Evolutionary conservation across 257 asterid genomes (phyloP).

Genomic region (Jaltomata sinuosa): DNA sequence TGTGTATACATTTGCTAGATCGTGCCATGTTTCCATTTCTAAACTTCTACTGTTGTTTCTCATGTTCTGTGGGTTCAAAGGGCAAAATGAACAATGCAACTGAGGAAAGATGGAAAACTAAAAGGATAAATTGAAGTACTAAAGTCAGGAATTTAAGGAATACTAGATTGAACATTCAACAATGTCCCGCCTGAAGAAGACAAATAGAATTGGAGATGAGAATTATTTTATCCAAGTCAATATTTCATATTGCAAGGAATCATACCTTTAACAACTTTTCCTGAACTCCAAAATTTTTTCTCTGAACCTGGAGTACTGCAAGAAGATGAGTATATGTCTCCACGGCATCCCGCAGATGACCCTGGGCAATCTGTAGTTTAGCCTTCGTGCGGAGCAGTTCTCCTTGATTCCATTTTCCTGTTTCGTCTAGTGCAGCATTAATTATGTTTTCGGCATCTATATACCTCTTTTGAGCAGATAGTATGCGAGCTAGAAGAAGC

Average conservation of each 20-base stretch:
- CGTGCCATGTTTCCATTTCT: conserved; percentile 95
- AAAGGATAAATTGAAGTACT: neutral
- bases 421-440: conserved; percentile 81
- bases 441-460: conserved; percentile 63
- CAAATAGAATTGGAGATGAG: neutral
- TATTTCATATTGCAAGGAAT: neutral
- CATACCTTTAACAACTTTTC: conserved; percentile 48
- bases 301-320: conserved; percentile 81
- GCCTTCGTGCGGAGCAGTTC: conserved; percentile 66
- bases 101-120: neutral
- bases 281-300: conserved; percentile 41
- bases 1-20: conserved; percentile 68
- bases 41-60: conserved; percentile 26
- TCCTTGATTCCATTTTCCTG: conserved; percentile 90
- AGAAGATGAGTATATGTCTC: conserved; percentile 73
- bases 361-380: conserved; percentile 70
- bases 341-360: conserved; percentile 42
- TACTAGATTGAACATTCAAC: neutral
- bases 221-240: neutral
- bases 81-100: neutral
- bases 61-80: conserved; percentile 33
- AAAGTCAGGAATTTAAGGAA: neutral
- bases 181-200: neutral
- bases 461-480: conserved; percentile 76
- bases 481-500: conserved; percentile 82